Evolutionary conservation across 768 basidiomycete species (phyloP).

Genomic region (Tremella mesenterica): DNA sequence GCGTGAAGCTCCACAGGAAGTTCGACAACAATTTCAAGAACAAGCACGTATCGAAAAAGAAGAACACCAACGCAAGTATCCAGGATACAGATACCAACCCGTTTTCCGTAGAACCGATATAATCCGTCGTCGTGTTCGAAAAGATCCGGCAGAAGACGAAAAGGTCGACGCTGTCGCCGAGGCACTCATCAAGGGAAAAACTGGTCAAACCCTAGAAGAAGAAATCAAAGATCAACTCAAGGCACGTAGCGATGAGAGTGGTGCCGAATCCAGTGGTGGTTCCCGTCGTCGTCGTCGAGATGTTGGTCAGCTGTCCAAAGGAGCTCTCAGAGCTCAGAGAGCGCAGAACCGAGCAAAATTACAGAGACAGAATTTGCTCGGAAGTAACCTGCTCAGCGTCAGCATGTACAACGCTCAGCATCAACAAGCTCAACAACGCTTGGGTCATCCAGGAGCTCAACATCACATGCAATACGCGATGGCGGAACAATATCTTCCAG

Average conservation of each 20-base stretch:
- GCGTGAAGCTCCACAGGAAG: constrained; percentile 40
- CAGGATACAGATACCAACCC: constrained; percentile 44
- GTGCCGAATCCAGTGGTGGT: neutral
- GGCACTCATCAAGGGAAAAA: constrained; percentile 41
- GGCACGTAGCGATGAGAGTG: constrained; percentile 4
- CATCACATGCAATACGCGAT: constrained; percentile 17
- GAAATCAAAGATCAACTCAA: constrained; percentile 40
- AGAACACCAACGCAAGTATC: constrained; percentile 44
- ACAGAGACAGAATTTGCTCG: constrained; percentile 40
- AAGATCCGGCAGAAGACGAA: constrained; percentile 43
- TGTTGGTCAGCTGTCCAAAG: constrained; percentile 42
- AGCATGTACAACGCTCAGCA: constrained; percentile 26
- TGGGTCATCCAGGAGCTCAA: constrained; percentile 11
- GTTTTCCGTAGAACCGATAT: constrained; percentile 41
- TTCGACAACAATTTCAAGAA: constrained; percentile 40
- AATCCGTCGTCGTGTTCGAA: constrained; percentile 41
- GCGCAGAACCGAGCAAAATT: constrained; percentile 36
- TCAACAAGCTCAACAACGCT: constrained; percentile 4
- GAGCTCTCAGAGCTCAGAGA: constrained; percentile 39
- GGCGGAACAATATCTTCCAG: constrained; percentile 17
- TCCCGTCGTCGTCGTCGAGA: constrained; percentile 31
- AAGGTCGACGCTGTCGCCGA: constrained; percentile 45
- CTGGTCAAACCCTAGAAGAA: constrained; percentile 34
- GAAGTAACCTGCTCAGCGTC: constrained; percentile 32
- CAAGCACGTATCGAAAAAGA: constrained; percentile 42